A percentile compares a stretch with the other conserved stretches of the same genome.
phyloP scores from a whole-genome alignment of 306 rosid genomes.

The Citrullus amarus region DNA sequence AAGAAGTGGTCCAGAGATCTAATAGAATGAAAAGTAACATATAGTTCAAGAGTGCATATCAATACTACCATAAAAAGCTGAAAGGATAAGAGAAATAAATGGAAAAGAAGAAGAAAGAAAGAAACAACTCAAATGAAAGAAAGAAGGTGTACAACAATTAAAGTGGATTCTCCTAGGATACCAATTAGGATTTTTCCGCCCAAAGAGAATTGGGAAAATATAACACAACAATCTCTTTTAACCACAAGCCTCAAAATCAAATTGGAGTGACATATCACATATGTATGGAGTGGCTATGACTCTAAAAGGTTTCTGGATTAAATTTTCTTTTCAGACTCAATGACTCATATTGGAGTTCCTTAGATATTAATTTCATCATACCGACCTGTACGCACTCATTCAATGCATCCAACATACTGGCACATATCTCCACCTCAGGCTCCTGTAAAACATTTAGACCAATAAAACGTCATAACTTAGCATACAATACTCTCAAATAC shows the following conservation, averaged over 20 bases:
- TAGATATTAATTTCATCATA: not conserved
- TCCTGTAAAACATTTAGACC: slow-evolving; percentile 41
- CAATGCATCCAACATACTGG: slow-evolving; percentile 79
- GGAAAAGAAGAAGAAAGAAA: not conserved
- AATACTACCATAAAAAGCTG: no score
- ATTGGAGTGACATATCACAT: not conserved
- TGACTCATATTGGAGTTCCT: not conserved
- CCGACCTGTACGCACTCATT: slow-evolving; percentile 86
- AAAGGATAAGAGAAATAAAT: no score
- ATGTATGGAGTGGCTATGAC: not conserved
- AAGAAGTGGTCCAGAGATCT: slow-evolving; percentile 83
- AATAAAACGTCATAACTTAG: not conserved
- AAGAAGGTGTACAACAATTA: not conserved
- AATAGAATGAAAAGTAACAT: not conserved
- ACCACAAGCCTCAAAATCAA: not conserved
- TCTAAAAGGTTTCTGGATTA: not conserved
- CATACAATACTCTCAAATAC: not conserved
- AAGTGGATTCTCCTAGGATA: not conserved
- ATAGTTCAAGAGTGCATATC: not conserved
- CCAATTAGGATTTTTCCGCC: not conserved
- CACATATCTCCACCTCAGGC: slow-evolving; percentile 93
- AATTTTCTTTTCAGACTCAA: not conserved
- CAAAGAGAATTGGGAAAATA: not conserved
- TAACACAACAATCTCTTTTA: not conserved
- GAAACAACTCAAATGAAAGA: not conserved